Conservation (phyloP, 2,329 filamentous ascomycete genomes). For the Shiraia bambusicola region DNA sequence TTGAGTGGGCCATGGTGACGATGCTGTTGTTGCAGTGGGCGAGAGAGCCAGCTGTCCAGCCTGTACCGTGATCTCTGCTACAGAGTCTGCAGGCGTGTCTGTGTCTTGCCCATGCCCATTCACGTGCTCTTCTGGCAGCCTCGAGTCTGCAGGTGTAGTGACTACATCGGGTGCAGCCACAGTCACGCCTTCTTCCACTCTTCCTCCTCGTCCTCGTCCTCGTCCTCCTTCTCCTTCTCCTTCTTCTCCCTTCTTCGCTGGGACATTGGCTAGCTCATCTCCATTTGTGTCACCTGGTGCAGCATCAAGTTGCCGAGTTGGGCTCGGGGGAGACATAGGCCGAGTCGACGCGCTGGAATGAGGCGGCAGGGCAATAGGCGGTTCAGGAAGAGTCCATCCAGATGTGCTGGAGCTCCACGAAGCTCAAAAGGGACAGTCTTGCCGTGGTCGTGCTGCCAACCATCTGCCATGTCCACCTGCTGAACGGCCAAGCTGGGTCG, state of each 20-base stretch:
- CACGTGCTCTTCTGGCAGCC: too few relatives aligned
- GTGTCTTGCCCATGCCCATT: not conserved
- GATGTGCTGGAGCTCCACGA: constrained; percentile 8
- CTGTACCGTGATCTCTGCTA: constrained; percentile 22
- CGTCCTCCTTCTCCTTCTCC: constrained; percentile 9
- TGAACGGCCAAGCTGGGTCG: constrained; percentile 18
- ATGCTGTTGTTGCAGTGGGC: constrained; percentile 21
- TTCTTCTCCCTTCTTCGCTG: constrained; percentile 6
- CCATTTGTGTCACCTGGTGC: constrained; percentile 20
- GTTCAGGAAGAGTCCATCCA: constrained; percentile 26
- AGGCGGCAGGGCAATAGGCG: constrained; percentile 1
- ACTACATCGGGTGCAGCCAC: not conserved
- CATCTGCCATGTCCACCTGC: not conserved
- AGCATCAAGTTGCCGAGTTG: constrained; percentile 35
- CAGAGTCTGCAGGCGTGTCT: constrained; percentile 10
- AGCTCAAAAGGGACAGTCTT: constrained; percentile 5
- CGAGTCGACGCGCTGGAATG: constrained; percentile 22
- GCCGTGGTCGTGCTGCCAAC: constrained; percentile 7
- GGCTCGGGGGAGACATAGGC: constrained; percentile 41
- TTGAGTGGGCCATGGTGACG: constrained; percentile 14
- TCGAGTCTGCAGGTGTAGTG: too few relatives aligned
- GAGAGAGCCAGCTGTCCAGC: constrained; percentile 18
- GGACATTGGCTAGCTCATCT: constrained; percentile 21
- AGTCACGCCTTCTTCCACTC: constrained; percentile 2
- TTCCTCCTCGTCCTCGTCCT: constrained; percentile 6